phyloP scores from a whole-genome alignment of 805 yeast species.

The Nakazawaea ishiwadae region DNA sequence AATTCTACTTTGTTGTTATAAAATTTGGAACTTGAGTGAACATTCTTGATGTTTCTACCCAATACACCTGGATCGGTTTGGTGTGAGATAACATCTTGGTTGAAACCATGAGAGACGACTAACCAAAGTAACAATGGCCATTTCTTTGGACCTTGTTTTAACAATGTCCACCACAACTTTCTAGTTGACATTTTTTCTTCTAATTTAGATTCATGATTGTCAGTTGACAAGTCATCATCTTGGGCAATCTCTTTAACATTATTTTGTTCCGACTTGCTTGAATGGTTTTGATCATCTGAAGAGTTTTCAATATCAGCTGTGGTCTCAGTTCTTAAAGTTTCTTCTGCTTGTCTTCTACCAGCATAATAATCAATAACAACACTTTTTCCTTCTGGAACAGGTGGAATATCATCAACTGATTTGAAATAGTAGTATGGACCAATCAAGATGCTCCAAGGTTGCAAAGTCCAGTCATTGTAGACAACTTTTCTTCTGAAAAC shows the following conservation, averaged over 20 bases:
- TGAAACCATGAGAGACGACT: slow-evolving; percentile 53
- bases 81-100: slow-evolving; percentile 52
- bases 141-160: slow-evolving; percentile 40
- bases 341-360: slow-evolving; percentile 43
- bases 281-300: slow-evolving; percentile 6
- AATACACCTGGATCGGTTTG: slow-evolving; percentile 37
- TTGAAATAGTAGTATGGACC: slow-evolving; percentile 58
- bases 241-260: slow-evolving; percentile 19
- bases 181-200: slow-evolving; percentile 29
- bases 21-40: slow-evolving; percentile 57
- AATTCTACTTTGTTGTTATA: slow-evolving; percentile 70
- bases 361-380: slow-evolving; percentile 61
- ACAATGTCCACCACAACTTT: slow-evolving; percentile 32
- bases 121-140: slow-evolving; percentile 53
- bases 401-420: slow-evolving; percentile 56
- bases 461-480: slow-evolving; percentile 62
- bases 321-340: slow-evolving; percentile 11
- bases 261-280: slow-evolving; percentile 13
- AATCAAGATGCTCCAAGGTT: slow-evolving; percentile 45
- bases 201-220: slow-evolving; percentile 17
- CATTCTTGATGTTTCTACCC: slow-evolving; percentile 39
- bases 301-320: slow-evolving; percentile 14
- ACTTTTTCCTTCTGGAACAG: slow-evolving; percentile 54
- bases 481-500: slow-evolving; percentile 56
- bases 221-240: slow-evolving; percentile 17